Evolutionary conservation across 768 basidiomycete genomes (phyloP), one percentile per base, ranked within the genome.

Genomic region (Mycena indigotica): DNA sequence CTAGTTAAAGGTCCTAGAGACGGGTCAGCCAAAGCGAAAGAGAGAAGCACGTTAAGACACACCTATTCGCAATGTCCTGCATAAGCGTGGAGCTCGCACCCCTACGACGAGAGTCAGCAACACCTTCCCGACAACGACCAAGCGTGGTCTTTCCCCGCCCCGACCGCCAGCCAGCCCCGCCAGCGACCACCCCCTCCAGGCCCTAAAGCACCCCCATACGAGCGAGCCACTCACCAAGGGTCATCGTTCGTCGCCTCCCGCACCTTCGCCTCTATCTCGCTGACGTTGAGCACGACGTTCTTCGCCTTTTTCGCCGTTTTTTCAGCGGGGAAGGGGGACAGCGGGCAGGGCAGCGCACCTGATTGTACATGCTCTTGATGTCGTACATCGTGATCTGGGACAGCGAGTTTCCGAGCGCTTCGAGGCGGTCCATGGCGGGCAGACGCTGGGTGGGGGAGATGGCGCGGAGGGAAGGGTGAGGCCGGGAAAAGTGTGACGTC

Each of bases 31-130:
- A 45, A 45, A 23, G n/a, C 32, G 8, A 35, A 8, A 8, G 53
- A 29, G 39, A 2, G n/a, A 28, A n/a, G n/a, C n/a, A n/a, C 17
- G 29, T 35, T 19, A 10, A 55, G 13, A 67, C 67, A 29, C 66
- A 96, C 95, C 91, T 93, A 82, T 94, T 90, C 13, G 97, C 95
- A 63, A 99, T 98, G 66, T 98, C 95, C 70, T 94, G 91, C 97
- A 98, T 98, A 73, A 98, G 75, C 24, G 95, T 95, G 49, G 95
- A 97, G 69, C 92, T 95, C 57, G 96, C 96, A 17, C 97, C 96
- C 96, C 95, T 97, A 55, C 51, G 52, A 39, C 50, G 45, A 28
- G 55, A 41, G 60, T 53, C 48, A 56, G 50, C 32, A 48, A 28
- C 10, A 21, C 41, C 15, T 44, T 8, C 8, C 41, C 8, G 41